Evolutionary conservation across 352 stramenopile genomes (phyloP), one percentile per base, ranked within the genome.

Genomic region (Globisporangium paddicum): DNA sequence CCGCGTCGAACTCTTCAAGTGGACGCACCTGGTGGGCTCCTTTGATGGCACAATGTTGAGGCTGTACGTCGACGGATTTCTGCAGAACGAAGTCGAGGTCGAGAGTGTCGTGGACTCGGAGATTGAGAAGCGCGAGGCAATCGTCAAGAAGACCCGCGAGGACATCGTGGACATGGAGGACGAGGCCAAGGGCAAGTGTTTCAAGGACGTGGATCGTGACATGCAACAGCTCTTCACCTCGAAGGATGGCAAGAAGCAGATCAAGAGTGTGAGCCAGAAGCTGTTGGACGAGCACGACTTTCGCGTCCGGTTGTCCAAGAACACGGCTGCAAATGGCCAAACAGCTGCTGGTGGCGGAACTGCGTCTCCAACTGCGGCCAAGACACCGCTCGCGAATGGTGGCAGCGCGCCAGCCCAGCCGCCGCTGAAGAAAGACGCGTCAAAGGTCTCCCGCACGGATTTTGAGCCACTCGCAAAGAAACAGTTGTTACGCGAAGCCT

Each of bases 41-140:
- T 97, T 89, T 56, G 90, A 97, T 51, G 90, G 92, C 4, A 95
- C 86, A 19, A 82, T 89, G 32, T 40, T 95, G 37, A 69, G 82
- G 13, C 68, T 97, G 13, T 97, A 86, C 58, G 83, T 97, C 13
- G 71, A 97, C 62, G 76, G 81, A 0, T 78, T 77, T 21, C 55
- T 92, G 0, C 72, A 87, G 28, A 84, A 74, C 35, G 84, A 94
- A 60, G 72, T 94, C 2, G 79, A 92, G 50, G 77, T 87, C 19
- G 79, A 86, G 10, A 83, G 51, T 21, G 71, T 96, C 7, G 73
- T 96, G n/a, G 76, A 86, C 45, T 23, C 73, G 19, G 80, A 89
- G 63, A 68, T 89, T 25, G 73, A 80, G 21, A 87, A 84, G 47
- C 68, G 74, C 18, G 81, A 88, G 23, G 74, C 71, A 0, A 62